phyloP scores from a whole-genome alignment of 257 asterid species.

The Parsonsia alboflavescens region DNA sequence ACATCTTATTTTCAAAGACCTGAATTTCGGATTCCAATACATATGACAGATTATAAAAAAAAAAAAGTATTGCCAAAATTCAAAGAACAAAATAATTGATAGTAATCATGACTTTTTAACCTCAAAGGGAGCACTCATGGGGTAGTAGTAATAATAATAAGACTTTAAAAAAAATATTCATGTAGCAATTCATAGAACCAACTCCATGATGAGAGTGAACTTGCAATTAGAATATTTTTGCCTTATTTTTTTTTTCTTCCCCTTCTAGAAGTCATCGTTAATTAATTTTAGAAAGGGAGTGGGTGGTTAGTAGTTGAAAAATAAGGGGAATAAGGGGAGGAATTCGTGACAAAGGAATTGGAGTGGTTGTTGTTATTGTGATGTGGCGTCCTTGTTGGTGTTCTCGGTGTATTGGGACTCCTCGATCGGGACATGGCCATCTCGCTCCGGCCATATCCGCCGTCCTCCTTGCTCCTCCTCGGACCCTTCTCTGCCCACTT shows the following conservation, averaged over 20 bases:
- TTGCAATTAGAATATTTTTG: not conserved
- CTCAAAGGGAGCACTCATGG: not conserved
- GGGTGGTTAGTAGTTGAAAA: conserved; percentile 36
- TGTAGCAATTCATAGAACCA: not conserved
- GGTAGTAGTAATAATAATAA: too few species aligned
- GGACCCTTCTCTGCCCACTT: conserved; percentile 85
- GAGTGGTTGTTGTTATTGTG: conserved; percentile 14
- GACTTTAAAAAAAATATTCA: not conserved
- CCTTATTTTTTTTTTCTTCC: too few species aligned
- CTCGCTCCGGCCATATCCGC: conserved; percentile 30
- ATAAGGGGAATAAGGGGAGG: conserved; percentile 46
- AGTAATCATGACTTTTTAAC: not conserved
- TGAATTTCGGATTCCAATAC: not conserved
- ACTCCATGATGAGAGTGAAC: not conserved
- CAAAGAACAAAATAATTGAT: conserved; percentile 18
- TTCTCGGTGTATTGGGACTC: conserved; percentile 29
- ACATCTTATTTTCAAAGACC: not conserved
- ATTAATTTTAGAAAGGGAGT: conserved; percentile 41
- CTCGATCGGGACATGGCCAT: conserved; percentile 38
- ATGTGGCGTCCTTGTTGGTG: conserved; percentile 24
- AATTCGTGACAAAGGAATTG: conserved; percentile 45
- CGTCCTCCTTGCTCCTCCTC: conserved; percentile 42
- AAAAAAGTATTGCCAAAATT: not conserved
- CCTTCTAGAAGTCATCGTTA: too few species aligned
- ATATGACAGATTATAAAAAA: too few species aligned